Conservation (phyloP, 768 basidiomycete genomes). For the Xerocomellus intermedius region DNA sequence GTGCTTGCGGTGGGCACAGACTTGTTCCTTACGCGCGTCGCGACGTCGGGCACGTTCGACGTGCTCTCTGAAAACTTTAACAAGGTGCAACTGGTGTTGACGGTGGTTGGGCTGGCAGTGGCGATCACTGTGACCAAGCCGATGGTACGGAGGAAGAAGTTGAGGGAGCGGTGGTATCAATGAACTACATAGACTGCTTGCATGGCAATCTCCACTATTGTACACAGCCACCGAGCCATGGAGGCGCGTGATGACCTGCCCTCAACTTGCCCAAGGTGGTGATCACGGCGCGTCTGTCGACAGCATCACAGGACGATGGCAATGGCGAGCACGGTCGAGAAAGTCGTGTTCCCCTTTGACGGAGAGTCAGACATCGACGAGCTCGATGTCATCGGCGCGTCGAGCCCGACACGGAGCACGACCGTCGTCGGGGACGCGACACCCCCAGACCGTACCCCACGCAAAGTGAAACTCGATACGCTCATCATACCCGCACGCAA, state of each 20-base stretch:
- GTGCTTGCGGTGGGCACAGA: slow-evolving; percentile 87
- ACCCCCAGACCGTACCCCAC: slow-evolving; percentile 12
- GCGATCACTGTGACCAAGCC: slow-evolving; percentile 84
- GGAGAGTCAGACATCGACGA: slow-evolving; percentile 25
- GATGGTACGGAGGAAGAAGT: slow-evolving; percentile 67
- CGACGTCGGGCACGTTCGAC: slow-evolving; percentile 90
- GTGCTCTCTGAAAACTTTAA: slow-evolving; percentile 91
- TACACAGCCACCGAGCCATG: slow-evolving; percentile 10
- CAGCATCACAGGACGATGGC: neutral
- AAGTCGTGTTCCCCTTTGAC: slow-evolving; percentile 11
- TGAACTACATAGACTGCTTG: neutral
- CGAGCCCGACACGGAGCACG: slow-evolving; percentile 26
- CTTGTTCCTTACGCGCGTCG: slow-evolving; percentile 80
- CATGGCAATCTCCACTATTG: neutral
- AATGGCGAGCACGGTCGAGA: slow-evolving; percentile 1
- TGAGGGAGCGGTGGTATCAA: slow-evolving; percentile 71
- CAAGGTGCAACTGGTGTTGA: slow-evolving; percentile 86
- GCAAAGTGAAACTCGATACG: neutral
- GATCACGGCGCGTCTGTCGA: neutral
- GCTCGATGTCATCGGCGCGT: slow-evolving; percentile 28
- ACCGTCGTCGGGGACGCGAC: slow-evolving; percentile 31
- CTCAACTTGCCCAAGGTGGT: slow-evolving; percentile 5
- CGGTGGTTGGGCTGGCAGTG: slow-evolving; percentile 63
- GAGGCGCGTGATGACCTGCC: slow-evolving; percentile 27
- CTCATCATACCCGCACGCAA: slow-evolving; percentile 12